These are phyloP conservation scores for Nosema bombycis DNA, from an alignment of 371 early-diverging fungal genomes.

Conservation along the genomic window DNA sequence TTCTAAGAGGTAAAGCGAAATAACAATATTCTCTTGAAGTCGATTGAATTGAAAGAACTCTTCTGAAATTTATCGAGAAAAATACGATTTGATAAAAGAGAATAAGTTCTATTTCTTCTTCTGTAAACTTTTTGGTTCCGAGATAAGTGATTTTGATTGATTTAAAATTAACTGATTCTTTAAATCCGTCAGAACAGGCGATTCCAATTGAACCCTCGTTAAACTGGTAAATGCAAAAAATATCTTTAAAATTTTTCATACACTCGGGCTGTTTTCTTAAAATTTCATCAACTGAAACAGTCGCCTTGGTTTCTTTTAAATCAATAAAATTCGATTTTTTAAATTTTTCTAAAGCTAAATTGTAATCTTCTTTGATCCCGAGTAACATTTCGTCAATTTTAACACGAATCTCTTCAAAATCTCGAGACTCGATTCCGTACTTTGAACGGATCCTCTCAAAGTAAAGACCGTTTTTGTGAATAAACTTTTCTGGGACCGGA, in stretches of 20 bases:
- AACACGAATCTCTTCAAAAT: background rate
- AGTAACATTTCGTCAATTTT: background rate
- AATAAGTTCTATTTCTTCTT: background rate
- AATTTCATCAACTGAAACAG: slow-evolving; percentile 2
- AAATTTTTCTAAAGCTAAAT: background rate
- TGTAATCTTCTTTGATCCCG: background rate
- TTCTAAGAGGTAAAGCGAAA: background rate
- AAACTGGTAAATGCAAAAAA: background rate
- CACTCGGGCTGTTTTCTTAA: slow-evolving; percentile 9
- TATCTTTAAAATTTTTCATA: background rate
- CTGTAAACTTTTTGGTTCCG: background rate
- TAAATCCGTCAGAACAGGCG: background rate
- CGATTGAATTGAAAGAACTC: background rate
- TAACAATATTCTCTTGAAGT: background rate
- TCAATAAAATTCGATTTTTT: background rate
- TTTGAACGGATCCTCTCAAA: background rate
- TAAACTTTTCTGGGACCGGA: slow-evolving; percentile 5
- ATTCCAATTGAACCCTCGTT: slow-evolving; percentile 6
- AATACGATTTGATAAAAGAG: slow-evolving; percentile 7
- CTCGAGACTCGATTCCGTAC: background rate
- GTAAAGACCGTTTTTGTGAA: slow-evolving; percentile 3
- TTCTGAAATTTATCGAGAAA: slow-evolving; percentile 10
- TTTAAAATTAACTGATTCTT: background rate
- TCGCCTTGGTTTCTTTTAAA: background rate
- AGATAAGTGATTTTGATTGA: background rate